These are phyloP conservation scores for Arabidopsis hybrid DNA, from an alignment of 441 rosid genomes.

Conservation along the genomic window DNA sequence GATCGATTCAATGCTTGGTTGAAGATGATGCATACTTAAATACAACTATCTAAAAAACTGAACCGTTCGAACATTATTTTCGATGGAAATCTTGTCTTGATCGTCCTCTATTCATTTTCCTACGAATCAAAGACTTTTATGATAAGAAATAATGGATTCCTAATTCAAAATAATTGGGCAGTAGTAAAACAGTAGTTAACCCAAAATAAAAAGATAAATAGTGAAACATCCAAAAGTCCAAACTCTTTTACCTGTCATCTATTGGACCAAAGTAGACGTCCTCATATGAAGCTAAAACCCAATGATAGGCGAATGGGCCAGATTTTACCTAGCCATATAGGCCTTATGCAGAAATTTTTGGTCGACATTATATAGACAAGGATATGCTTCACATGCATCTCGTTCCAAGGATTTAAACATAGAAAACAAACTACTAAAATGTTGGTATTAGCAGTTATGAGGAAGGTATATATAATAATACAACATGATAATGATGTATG, in stretches of 20 bases:
- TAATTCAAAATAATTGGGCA: background rate
- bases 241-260: background rate
- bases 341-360: background rate
- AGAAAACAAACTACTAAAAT: background rate
- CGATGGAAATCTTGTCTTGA: background rate
- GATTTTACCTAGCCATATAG: background rate
- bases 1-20: background rate
- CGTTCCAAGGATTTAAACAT: background rate
- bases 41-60: background rate
- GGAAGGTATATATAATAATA: background rate
- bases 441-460: background rate
- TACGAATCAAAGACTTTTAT: background rate
- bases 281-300: background rate
- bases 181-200: no score
- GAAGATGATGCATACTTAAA: background rate
- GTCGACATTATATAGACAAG: background rate
- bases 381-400: slow-evolving; percentile 1
- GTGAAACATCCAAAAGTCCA: background rate
- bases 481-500: background rate
- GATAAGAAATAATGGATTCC: background rate
- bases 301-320: background rate
- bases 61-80: background rate
- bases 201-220: background rate
- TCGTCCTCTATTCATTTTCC: no score
- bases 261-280: background rate